Conservation (phyloP, 768 basidiomycete species). For the Termitomyces sp. region DNA sequence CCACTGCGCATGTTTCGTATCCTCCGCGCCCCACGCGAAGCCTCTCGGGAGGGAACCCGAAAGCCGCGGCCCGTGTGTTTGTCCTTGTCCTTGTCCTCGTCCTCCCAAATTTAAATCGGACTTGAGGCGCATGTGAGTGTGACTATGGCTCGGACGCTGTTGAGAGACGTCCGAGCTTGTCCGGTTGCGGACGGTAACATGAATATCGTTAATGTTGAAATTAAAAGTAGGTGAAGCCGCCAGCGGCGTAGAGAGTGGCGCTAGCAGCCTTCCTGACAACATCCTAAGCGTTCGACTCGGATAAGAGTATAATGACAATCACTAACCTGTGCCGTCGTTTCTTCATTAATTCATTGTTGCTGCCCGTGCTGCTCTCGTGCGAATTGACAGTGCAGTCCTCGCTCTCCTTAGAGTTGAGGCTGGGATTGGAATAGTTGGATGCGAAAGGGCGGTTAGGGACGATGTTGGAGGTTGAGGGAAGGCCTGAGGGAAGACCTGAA, state of each 20-base stretch:
- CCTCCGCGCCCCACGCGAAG: neutral
- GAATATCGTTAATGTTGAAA: neutral
- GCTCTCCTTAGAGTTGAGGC: neutral
- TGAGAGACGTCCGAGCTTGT: constrained; percentile 6
- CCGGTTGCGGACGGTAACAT: neutral
- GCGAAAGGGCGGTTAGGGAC: neutral
- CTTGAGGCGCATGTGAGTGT: neutral
- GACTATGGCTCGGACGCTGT: neutral
- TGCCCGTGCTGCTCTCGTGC: neutral
- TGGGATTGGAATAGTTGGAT: neutral
- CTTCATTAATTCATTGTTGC: neutral
- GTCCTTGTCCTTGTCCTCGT: neutral
- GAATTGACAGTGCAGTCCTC: neutral
- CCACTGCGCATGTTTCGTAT: constrained; percentile 3
- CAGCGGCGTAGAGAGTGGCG: neutral
- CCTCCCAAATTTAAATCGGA: neutral
- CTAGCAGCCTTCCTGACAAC: constrained; percentile 12
- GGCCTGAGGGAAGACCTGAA: neutral
- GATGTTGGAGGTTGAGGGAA: neutral
- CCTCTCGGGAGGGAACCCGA: constrained; percentile 1
- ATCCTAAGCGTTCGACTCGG: neutral
- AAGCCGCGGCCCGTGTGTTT: neutral
- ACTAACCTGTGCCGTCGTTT: constrained; percentile 7
- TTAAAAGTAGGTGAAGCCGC: neutral
- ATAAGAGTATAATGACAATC: neutral